Evolutionary conservation across 768 basidiomycete genomes (phyloP), one percentile per base, ranked within the genome.

Genomic region (Termitomyces sp.): DNA sequence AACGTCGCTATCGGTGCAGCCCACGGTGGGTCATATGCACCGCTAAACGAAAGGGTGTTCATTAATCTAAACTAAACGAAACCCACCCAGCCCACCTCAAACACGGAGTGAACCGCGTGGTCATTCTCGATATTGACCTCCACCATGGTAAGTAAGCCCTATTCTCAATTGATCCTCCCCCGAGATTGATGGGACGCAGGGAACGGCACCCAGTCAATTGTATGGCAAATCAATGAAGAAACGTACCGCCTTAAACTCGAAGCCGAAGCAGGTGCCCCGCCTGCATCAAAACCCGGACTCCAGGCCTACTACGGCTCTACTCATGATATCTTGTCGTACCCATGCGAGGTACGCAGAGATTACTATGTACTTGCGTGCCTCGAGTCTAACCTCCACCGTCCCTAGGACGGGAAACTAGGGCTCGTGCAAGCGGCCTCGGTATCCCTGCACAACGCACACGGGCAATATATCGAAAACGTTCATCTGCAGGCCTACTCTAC

Each of bases 301-400:
- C 79, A 82, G 59, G 71, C 94, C 34, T 97, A 85, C 68, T 99
- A 98, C 57, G 92, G 91, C 0, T 94, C 91, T 10, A 75, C 95
- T n/a, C 96, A 99, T 66, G 96, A 98, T 62, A 82, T 98, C 43
- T 76, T 94, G 14, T 90, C 94, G 12, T 97, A 85, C 66, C 94
- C 94, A 1, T 97, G 94, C 73, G 94, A 97, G 76, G 91, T 90
- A 60, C 30, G 71, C 58, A 23, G 43, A 28, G 16, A 19, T 43
- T 14, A 19, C n/a, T n/a, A n/a, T n/a, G n/a, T n/a, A n/a, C 25
- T 52, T n/a, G 45, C 11, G 14, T 19, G 9, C 25, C 6, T 23
- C 5, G 12, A 23, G 19, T 23, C 41, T 35, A n/a, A 40, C 47
- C n/a, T 17, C 1, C 25, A 9, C 12, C 19, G 17, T 3, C 16